These are phyloP conservation scores for Phytophthora europaea DNA, from an alignment of 352 stramenopile species.

Conservation along the genomic window DNA sequence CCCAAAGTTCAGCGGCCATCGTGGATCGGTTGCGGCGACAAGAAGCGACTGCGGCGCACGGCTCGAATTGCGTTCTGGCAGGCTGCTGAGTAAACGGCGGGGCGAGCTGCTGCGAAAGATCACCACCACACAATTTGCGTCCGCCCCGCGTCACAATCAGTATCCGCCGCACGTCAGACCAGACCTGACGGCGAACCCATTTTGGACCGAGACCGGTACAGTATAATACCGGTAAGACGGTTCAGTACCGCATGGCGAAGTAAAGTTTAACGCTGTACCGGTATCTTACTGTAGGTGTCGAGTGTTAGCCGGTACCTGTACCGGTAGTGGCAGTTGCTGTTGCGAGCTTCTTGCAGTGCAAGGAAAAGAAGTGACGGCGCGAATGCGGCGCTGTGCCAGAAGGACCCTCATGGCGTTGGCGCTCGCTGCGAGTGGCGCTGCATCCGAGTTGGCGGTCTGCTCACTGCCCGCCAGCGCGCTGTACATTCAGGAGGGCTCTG, in stretches of 20 bases:
- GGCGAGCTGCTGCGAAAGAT: conserved; percentile 9
- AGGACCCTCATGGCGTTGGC: conserved; percentile 11
- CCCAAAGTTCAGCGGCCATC: conserved; percentile 57
- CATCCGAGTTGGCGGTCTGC: conserved; percentile 30
- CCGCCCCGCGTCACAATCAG: conserved; percentile 1
- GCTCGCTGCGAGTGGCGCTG: conserved; percentile 5
- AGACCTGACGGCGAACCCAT: not conserved
- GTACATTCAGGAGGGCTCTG: conserved; percentile 24
- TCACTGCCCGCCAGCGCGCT: conserved; percentile 37
- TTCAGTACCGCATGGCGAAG: not conserved
- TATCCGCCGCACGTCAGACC: not conserved
- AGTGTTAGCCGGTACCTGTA: not conserved
- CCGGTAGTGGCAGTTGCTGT: not conserved
- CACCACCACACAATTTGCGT: conserved; percentile 23
- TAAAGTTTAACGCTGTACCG: not conserved
- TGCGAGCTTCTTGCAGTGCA: not conserved
- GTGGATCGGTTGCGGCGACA: conserved; percentile 21
- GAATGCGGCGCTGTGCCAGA: conserved; percentile 13
- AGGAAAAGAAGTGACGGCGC: conserved; percentile 11
- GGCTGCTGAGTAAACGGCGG: conserved; percentile 5
- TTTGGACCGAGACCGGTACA: not conserved
- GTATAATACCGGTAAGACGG: conserved; percentile 5
- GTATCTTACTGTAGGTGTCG: not conserved
- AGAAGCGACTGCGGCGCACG: conserved; percentile 20
- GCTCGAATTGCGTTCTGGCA: conserved; percentile 43